These are phyloP conservation scores for Curvularia sp. DNA, from an alignment of 2,329 filamentous ascomycete species.

Conservation along the genomic window DNA sequence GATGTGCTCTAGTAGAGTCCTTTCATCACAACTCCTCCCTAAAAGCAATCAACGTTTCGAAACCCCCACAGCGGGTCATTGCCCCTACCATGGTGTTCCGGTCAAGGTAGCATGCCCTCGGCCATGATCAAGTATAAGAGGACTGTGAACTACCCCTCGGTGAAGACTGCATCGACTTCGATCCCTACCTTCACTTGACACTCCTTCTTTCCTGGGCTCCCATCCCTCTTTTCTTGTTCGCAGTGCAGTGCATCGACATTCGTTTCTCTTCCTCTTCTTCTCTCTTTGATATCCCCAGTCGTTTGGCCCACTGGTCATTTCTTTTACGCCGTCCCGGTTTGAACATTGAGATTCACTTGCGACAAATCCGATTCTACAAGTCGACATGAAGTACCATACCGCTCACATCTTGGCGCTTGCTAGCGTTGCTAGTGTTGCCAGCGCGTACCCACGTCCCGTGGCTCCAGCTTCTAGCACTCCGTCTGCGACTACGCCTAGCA, in stretches of 20 bases:
- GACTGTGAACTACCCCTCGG: background rate
- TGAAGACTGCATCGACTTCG: conserved; percentile 8
- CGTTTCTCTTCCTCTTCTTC: background rate
- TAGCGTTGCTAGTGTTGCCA: conserved; percentile 30
- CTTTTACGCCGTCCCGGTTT: background rate
- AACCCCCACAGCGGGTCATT: background rate
- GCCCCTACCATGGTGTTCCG: background rate
- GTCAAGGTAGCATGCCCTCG: background rate
- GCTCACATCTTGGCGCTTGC: conserved; percentile 29
- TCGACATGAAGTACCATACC: conserved; percentile 39
- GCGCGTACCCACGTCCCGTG: conserved; percentile 33
- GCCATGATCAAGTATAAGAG: conserved; percentile 8
- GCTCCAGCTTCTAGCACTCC: conserved; percentile 25
- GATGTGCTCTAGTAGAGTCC: background rate
- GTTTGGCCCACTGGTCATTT: background rate
- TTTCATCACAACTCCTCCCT: background rate
- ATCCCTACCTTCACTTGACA: conserved; percentile 17
- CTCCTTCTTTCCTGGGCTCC: background rate
- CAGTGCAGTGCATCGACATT: conserved; percentile 34
- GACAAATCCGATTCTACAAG: background rate
- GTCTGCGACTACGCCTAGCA: conserved; percentile 11
- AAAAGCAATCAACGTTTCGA: conserved; percentile 6
- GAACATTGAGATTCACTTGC: background rate
- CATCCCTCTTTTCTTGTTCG: conserved; percentile 5
- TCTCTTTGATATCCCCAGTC: background rate